Evolutionary conservation across 1,284 basidiomycete species (phyloP).

Genomic region (Ustilago trichophora): DNA sequence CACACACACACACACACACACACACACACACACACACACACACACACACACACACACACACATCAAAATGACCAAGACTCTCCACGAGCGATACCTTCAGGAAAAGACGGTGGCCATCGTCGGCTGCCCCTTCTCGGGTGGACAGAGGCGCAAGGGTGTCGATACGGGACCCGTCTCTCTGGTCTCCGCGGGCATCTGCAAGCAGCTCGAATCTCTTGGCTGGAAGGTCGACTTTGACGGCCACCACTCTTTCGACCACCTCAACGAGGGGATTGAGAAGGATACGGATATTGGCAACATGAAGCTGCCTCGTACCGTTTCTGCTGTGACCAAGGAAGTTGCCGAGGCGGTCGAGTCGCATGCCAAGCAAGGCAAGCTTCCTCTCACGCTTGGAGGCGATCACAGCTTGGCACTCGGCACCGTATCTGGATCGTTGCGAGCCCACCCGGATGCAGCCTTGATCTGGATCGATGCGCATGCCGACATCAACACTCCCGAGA

Average conservation of each 20-base stretch:
- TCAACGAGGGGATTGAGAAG: constrained; percentile 68
- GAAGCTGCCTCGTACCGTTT: constrained; percentile 59
- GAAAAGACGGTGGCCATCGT: constrained; percentile 57
- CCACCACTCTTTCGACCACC: constrained; percentile 85
- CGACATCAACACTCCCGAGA: constrained; percentile 90
- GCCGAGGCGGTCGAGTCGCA: constrained; percentile 79
- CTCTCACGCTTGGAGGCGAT: constrained; percentile 94
- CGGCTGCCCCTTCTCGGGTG: constrained; percentile 63
- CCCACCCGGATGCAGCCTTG: constrained; percentile 76
- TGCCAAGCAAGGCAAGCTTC: constrained; percentile 79
- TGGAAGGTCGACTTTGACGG: constrained; percentile 90
- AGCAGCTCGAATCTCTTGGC: constrained; percentile 72
- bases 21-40: no score
- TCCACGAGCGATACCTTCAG: constrained; percentile 46
- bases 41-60: no score
- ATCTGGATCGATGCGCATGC: constrained; percentile 80
- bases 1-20: neutral
- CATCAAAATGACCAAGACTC: constrained; percentile 26
- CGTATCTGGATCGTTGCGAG: constrained; percentile 67
- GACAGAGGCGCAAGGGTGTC: constrained; percentile 61
- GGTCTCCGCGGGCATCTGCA: constrained; percentile 54
- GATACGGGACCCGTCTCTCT: constrained; percentile 61
- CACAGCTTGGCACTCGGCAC: constrained; percentile 77
- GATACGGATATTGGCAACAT: constrained; percentile 59
- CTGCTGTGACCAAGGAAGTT: constrained; percentile 80